Base-by-base conservation (phyloP, 1,139 yeast genomes). In the Hansenula lynferdii region DNA sequence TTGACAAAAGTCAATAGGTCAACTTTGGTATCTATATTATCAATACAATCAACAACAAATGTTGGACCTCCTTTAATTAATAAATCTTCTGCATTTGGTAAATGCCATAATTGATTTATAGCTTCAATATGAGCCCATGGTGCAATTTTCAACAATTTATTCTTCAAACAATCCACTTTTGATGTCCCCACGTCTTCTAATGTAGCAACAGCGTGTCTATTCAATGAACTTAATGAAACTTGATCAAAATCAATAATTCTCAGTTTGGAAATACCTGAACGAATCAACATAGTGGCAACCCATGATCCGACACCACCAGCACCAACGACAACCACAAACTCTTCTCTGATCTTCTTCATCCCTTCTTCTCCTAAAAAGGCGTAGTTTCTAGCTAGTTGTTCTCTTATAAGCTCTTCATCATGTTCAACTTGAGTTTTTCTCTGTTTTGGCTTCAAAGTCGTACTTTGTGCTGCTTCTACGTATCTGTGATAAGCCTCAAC, bases 221-320 rank as follows among this genome's bases (percentile, higher is more conserved):
- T 92, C 47, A 92, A 70, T 5, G 97, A 87, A 38, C 95, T 84
- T 42, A 92, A 69, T 1, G 96, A 81, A 27, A 92, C 97, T 62
- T 92, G 98, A 62, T 92, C 98, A 58, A 92, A 92, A 63, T 92
- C 98, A 43, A 92, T 80, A 44, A 92, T 72, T 51, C 90, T 74
- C 39, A 92, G 63, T 42, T 75, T 74, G 14, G 83, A 81, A 26
- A 90, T 83, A 10, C 98, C 98, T 8, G 96, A 85, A 52, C 98
- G 77, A 1, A 85, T 85, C 42, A 92, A 70, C 87, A 94, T 87
- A 3, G 96, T 84, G 8, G 89, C 84, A 10, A 84, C 96, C 94
- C 96, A 90, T 0, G 97, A 89, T 3, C 98, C 98, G 26, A 92
- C 98, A 34, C 98, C 98, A 38, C 98, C 98, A 9, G 92, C 95